These are phyloP conservation scores for Quercus cerris DNA, from an alignment of 306 rosid species.

Conservation along the genomic window DNA sequence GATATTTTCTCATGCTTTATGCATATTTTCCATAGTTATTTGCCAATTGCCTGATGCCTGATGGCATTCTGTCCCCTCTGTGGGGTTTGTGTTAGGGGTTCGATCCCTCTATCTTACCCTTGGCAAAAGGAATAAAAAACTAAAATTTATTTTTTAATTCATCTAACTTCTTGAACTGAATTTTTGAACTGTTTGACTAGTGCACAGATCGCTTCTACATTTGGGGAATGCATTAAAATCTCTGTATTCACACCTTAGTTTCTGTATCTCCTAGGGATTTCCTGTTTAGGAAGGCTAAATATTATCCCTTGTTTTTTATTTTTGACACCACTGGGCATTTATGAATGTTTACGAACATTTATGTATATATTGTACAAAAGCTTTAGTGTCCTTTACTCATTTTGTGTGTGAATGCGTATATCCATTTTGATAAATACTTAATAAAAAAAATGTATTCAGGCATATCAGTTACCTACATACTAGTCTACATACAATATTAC, in stretches of 20 bases:
- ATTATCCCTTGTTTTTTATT: neutral
- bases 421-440: neutral
- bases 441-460: neutral
- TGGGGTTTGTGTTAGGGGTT: no score
- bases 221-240: neutral
- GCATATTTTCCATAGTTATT: neutral
- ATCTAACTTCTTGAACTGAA: neutral
- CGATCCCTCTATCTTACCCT: no score
- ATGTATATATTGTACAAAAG: neutral
- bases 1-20: neutral
- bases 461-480: neutral
- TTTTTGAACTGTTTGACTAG: neutral
- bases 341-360: neutral
- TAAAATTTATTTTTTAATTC: neutral
- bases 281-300: neutral
- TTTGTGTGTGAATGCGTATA: neutral
- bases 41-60: neutral
- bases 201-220: neutral
- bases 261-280: neutral
- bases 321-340: neutral
- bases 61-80: no score
- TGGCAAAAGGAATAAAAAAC: neutral
- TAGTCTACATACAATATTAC: neutral
- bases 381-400: no score
- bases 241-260: neutral